These are phyloP conservation scores for Trypanosoma theileri DNA, from an alignment of 208 protist species.

Conservation along the genomic window DNA sequence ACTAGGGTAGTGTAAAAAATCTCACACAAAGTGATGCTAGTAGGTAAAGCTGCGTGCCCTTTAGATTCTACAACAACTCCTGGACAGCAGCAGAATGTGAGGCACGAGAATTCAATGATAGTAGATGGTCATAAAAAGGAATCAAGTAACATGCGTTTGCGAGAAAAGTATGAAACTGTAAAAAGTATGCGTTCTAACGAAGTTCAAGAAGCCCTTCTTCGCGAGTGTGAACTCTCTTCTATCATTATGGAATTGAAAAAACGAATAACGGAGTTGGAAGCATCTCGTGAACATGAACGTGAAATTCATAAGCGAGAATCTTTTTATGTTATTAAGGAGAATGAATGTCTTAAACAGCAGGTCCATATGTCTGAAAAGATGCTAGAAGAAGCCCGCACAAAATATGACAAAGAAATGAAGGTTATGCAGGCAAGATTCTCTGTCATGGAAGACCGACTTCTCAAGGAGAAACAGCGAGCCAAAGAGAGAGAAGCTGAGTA, in stretches of 20 bases:
- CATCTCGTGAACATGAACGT: constrained; percentile 15
- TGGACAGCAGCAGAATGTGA: neutral
- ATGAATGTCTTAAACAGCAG: constrained; percentile 20
- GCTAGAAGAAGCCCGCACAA: neutral
- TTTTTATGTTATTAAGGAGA: constrained; percentile 27
- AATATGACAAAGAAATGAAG: constrained; percentile 1
- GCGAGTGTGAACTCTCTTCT: constrained; percentile 21
- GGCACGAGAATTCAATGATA: neutral
- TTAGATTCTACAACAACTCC: no score
- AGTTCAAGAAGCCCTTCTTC: constrained; percentile 24
- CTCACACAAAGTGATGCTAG: no score
- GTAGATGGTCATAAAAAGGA: neutral
- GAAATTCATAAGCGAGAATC: constrained; percentile 20
- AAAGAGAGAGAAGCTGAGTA: constrained; percentile 8
- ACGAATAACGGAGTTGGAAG: constrained; percentile 7
- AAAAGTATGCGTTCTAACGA: constrained; percentile 25
- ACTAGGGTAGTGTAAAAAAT: no score
- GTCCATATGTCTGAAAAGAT: constrained; percentile 8
- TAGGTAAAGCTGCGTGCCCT: no score
- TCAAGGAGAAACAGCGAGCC: neutral
- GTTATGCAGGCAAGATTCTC: neutral
- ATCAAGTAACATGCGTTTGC: neutral
- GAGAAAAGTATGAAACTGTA: constrained; percentile 22
- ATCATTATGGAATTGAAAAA: constrained; percentile 26
- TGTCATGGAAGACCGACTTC: constrained; percentile 3